Conservation (phyloP, 2,329 filamentous ascomycete species). For the Trichoderma sp. region DNA sequence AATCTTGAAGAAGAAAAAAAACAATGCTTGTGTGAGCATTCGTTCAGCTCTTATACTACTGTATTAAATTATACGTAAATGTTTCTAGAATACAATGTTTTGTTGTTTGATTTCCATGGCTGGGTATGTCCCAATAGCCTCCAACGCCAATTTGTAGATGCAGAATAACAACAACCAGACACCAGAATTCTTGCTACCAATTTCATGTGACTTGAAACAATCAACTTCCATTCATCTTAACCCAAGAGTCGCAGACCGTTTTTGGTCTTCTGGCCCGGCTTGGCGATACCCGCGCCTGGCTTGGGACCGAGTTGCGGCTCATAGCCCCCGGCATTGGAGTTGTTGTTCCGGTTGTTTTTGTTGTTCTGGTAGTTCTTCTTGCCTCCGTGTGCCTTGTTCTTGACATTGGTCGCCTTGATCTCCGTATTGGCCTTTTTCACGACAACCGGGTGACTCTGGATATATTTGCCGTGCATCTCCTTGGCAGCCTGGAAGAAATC, state of each 20-base stretch:
- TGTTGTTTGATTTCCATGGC: not conserved
- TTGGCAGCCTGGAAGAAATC: conserved; percentile 95
- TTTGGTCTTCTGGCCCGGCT: conserved; percentile 68
- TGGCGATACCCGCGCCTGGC: conserved; percentile 56
- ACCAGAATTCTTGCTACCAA: not conserved
- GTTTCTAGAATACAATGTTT: not conserved
- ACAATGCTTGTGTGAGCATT: not conserved
- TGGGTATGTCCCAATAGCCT: conserved; percentile 11
- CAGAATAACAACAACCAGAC: not conserved
- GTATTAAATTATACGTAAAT: not conserved
- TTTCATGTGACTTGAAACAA: not conserved
- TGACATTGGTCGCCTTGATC: conserved; percentile 74
- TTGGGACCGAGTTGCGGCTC: conserved; percentile 55
- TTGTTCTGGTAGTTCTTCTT: conserved; percentile 42
- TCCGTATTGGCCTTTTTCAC: conserved; percentile 89
- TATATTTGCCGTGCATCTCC: conserved; percentile 99
- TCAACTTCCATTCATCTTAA: conserved; percentile 40
- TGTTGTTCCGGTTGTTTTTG: conserved; percentile 32
- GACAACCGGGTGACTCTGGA: conserved; percentile 90
- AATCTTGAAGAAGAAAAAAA: not conserved
- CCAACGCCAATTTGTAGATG: conserved; percentile 16
- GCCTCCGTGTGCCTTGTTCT: conserved; percentile 54
- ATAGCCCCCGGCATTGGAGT: conserved; percentile 39
- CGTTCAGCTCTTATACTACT: not conserved
- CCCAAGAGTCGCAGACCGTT: conserved; percentile 63